Conservation (phyloP, 805 yeast species). For the Candida odintsovae region DNA sequence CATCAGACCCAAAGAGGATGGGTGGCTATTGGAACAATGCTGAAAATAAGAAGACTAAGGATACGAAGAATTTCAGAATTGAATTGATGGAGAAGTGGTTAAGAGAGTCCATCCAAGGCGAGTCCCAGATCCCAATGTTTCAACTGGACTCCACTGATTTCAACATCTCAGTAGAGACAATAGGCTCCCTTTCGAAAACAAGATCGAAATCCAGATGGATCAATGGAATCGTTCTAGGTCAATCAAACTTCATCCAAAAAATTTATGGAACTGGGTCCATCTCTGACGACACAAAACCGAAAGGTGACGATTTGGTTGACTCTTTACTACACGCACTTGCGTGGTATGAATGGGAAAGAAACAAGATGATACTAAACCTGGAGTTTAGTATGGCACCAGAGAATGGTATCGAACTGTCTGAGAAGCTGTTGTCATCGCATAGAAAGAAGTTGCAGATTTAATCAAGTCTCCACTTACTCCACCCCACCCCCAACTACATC, state of each 20-base stretch:
- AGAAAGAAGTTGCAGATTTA: not conserved
- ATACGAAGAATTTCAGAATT: constrained; percentile 14
- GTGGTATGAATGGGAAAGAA: constrained; percentile 23
- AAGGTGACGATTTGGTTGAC: constrained; percentile 24
- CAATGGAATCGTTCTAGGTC: constrained; percentile 9
- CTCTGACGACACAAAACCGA: constrained; percentile 5
- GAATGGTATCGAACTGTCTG: constrained; percentile 11
- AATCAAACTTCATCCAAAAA: not conserved
- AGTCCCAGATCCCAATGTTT: constrained; percentile 2
- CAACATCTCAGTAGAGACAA: not conserved
- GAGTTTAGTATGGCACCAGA: constrained; percentile 17
- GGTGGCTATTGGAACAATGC: constrained; percentile 18
- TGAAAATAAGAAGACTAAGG: constrained; percentile 3
- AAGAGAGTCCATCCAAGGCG: constrained; percentile 3
- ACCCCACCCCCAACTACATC: no score
- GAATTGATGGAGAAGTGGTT: constrained; percentile 18
- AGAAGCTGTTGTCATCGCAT: constrained; percentile 14
- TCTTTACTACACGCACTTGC: constrained; percentile 19
- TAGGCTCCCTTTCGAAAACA: not conserved
- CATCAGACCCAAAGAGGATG: constrained; percentile 19
- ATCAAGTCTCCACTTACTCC: no score
- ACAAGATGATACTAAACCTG: constrained; percentile 16
- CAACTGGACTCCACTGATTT: constrained; percentile 9
- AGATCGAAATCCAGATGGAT: constrained; percentile 15
- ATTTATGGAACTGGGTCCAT: not conserved